Evolutionary conservation across 495 filamentous ascomycete genomes (phyloP).

Genomic region (Penicillium riverlandense): DNA sequence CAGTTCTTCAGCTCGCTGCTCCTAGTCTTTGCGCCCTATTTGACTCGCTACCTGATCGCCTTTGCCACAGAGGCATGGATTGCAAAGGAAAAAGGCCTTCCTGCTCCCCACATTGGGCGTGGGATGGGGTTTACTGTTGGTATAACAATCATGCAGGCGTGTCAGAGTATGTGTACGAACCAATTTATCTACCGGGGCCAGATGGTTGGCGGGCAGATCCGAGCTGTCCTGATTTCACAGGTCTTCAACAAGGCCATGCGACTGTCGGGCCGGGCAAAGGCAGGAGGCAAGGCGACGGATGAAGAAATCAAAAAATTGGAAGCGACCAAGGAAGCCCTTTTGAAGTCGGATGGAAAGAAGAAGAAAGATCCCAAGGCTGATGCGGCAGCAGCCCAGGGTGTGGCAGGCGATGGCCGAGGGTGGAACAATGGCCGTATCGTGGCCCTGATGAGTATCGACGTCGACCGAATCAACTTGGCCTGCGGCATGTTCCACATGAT

Average conservation of each 20-base stretch:
- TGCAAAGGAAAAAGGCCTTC: constrained; percentile 31
- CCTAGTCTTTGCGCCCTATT: constrained; percentile 68
- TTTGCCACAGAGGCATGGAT: constrained; percentile 77
- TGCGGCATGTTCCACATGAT: constrained; percentile 82
- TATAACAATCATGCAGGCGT: constrained; percentile 66
- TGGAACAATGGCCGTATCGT: constrained; percentile 89
- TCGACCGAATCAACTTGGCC: constrained; percentile 81
- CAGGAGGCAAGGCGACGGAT: constrained; percentile 46
- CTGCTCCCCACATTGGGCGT: constrained; percentile 52
- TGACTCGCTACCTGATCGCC: constrained; percentile 66
- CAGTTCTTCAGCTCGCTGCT: constrained; percentile 63
- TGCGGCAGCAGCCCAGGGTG: constrained; percentile 22
- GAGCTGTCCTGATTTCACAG: constrained; percentile 65
- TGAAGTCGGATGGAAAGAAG: constrained; percentile 27
- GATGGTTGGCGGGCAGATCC: constrained; percentile 69
- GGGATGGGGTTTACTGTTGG: constrained; percentile 72
- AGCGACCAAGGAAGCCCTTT: constrained; percentile 37
- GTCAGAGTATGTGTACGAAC: constrained; percentile 65
- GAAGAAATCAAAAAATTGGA: constrained; percentile 31
- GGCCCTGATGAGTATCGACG: constrained; percentile 90
- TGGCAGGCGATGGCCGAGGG: constrained; percentile 62
- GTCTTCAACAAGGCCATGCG: constrained; percentile 81
- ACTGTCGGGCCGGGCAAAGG: constrained; percentile 70
- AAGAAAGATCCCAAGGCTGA: constrained; percentile 15
- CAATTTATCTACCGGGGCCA: constrained; percentile 80